Percentiles rank a stretch among this genome's conserved stretches.
These are phyloP conservation scores for Starmera quercuum DNA, from an alignment of 805 yeast species.

Conservation along the genomic window DNA sequence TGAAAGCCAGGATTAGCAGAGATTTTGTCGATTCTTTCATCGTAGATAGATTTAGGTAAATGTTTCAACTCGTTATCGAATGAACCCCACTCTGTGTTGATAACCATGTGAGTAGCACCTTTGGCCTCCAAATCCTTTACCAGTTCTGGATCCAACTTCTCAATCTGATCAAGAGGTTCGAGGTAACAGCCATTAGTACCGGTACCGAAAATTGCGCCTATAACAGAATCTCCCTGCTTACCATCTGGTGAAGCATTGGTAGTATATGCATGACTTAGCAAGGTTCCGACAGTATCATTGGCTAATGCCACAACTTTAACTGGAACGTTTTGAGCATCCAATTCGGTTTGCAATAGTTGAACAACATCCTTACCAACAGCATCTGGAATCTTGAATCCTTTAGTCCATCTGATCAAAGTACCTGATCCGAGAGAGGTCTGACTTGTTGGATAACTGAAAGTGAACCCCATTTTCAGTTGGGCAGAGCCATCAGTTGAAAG, in stretches of 20 bases:
- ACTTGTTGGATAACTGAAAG: conserved; percentile 88
- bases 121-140: conserved; percentile 27
- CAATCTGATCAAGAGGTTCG: conserved; percentile 67
- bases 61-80: conserved; percentile 76
- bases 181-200: conserved; percentile 96
- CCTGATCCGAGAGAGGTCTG: conserved; percentile 80
- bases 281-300: conserved; percentile 93
- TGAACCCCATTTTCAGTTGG: conserved; percentile 74
- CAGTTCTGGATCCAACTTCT: conserved; percentile 53
- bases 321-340: conserved; percentile 52
- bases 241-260: conserved; percentile 45
- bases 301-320: conserved; percentile 82
- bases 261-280: conserved; percentile 80
- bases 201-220: conserved; percentile 94
- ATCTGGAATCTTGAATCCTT: conserved; percentile 84
- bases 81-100: conserved; percentile 98
- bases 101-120: conserved; percentile 66
- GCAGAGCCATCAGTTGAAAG: conserved; percentile 18
- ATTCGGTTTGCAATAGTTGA: conserved; percentile 56
- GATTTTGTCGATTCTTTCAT: conserved; percentile 55
- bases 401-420: conserved; percentile 88
- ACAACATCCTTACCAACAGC: conserved; percentile 83
- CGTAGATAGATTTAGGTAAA: conserved; percentile 76
- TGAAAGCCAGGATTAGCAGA: conserved; percentile 85
- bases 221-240: conserved; percentile 64